Evolutionary conservation across 306 rosid species (phyloP).

Genomic region (Rosa rugosa): DNA sequence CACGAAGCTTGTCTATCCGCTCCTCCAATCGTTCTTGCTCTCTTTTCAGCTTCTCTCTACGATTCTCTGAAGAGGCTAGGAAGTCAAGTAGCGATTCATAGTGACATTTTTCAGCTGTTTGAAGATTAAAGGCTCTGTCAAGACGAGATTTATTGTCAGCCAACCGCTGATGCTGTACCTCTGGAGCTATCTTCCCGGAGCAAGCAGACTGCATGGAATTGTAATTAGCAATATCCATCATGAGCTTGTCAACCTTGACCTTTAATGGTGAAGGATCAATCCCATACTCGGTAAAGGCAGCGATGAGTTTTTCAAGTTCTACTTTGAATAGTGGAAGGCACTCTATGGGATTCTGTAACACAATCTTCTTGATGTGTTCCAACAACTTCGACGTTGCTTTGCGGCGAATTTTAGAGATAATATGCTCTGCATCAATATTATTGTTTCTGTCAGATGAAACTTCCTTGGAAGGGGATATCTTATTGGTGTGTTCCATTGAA

Average conservation of each 20-base stretch:
- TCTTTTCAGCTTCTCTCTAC: constrained; percentile 3
- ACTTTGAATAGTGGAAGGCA: background rate
- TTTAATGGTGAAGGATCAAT: background rate
- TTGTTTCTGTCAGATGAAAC: background rate
- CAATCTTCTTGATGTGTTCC: constrained; percentile 4
- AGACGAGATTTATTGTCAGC: constrained; percentile 6
- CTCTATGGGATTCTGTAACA: background rate
- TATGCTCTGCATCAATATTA: background rate
- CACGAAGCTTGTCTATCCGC: background rate
- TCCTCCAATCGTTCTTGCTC: constrained; percentile 8
- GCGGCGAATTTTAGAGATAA: background rate
- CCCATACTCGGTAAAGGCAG: background rate
- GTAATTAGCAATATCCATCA: background rate
- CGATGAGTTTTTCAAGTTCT: background rate
- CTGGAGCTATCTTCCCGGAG: background rate
- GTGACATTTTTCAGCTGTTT: background rate
- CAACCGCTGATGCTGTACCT: background rate
- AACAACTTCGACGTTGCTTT: background rate
- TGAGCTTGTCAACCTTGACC: background rate
- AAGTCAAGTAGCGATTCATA: background rate
- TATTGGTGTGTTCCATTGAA: background rate
- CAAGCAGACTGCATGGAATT: background rate
- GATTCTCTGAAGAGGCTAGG: background rate
- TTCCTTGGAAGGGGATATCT: background rate
- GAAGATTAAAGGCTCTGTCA: background rate